phyloP scores from a whole-genome alignment of 2,329 filamentous ascomycete species.

The Stagonosporopsis rhizophila region DNA sequence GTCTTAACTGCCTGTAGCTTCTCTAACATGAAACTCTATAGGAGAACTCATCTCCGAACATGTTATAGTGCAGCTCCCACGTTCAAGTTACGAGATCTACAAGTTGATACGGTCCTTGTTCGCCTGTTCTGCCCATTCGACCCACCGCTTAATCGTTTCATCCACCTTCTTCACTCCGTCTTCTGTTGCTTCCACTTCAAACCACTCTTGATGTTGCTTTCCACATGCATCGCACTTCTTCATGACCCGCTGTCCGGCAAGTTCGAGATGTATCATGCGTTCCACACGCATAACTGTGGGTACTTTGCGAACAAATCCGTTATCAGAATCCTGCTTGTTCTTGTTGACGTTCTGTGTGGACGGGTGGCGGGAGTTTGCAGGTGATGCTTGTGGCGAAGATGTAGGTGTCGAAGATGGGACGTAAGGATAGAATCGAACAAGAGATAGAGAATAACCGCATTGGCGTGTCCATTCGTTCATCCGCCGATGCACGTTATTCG shows the following conservation, averaged over 20 bases:
- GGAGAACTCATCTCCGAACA: no score
- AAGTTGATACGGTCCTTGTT: background rate
- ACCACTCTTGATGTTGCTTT: conserved; percentile 91
- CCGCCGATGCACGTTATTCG: conserved; percentile 85
- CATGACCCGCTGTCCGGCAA: conserved; percentile 67
- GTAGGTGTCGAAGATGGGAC: conserved; percentile 49
- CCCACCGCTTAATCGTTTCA: conserved; percentile 82
- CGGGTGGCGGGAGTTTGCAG: conserved; percentile 18
- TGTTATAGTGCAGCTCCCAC: no score
- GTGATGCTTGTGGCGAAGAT: conserved; percentile 33
- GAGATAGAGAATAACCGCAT: conserved; percentile 85
- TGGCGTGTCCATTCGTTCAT: conserved; percentile 94
- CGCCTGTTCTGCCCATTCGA: conserved; percentile 74
- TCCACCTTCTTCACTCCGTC: conserved; percentile 73
- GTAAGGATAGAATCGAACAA: conserved; percentile 93
- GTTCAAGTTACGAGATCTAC: no score
- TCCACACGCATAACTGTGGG: conserved; percentile 89
- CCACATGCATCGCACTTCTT: conserved; percentile 79
- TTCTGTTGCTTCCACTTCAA: conserved; percentile 80
- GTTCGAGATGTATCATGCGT: conserved; percentile 86
- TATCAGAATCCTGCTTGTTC: conserved; percentile 33
- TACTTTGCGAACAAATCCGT: conserved; percentile 67
- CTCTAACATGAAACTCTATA: no score
- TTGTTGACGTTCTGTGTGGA: conserved; percentile 1
- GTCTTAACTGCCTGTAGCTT: no score